Base-by-base conservation (phyloP, 306 rosid genomes). In the Gleditsia sinensis region DNA sequence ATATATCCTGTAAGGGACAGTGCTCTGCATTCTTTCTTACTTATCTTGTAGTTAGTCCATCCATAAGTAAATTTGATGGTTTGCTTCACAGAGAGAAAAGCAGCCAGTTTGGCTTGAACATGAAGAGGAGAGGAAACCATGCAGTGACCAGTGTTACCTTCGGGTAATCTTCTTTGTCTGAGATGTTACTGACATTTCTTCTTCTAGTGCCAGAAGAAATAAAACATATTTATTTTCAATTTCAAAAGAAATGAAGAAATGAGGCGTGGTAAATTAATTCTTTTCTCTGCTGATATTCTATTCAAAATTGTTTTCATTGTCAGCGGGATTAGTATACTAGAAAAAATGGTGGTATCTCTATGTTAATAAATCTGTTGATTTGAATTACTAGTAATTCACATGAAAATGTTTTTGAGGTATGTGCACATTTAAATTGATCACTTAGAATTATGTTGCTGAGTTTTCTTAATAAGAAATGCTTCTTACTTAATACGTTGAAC, bases 131-230 rank as follows among this genome's bases (percentile, higher is more conserved):
- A 76, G 83, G 83, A 87, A 74, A 74, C 97, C 98, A 61, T 94
- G 98, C 87, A 78, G 96, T 83, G 90, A 82, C 78, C 93, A 84
- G 30, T 94, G 97, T 70, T 88, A 86, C 90, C 97, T 94, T 75
- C 75, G 39, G 96, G 98, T 91, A 88, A 75, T 79, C 39, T 51
- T 72, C 57, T 71, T 77, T 74, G 46, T 46, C 71, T 71, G 45
- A 69, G 40, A 56, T 73, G 67, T 48, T 20, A 23, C 28, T 30
- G 67, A 59, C 32, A 40, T 65, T 64, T 54, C 39, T 60, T 77
- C 25, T 61, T 64, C 75, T 69, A 34, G 36, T 71, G 45, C 17
- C 50, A 32, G 48, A 67, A 55, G 70, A 55, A 64, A 3, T 11
- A 27, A 25, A 43, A 19, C 43, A 32, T 43, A 27, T 42, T 69